Evolutionary conservation across 768 basidiomycete species (phyloP).

Genomic region (Russula dissimulans): DNA sequence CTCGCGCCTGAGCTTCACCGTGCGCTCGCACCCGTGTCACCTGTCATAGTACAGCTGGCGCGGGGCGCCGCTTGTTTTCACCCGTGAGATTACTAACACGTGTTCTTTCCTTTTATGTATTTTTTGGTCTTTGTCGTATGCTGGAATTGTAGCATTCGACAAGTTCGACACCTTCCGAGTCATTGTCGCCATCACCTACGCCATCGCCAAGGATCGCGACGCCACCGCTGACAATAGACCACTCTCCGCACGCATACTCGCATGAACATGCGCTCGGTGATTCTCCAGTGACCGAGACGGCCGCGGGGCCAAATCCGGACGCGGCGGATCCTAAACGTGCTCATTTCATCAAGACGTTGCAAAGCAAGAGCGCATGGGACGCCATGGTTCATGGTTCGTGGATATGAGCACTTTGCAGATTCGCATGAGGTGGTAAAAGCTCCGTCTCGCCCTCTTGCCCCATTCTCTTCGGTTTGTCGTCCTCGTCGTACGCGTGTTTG

Average conservation of each 20-base stretch:
- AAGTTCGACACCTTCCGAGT: constrained; percentile 7
- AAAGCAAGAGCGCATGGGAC: constrained; percentile 57
- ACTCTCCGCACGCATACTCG: constrained; percentile 5
- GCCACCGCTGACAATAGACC: constrained; percentile 3
- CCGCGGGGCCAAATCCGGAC: neutral
- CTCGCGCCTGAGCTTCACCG: constrained; percentile 31
- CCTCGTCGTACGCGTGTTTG: neutral
- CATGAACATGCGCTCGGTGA: neutral
- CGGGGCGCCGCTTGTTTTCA: constrained; percentile 9
- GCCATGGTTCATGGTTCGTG: constrained; percentile 60
- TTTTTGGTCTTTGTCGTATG: neutral
- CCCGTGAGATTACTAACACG: constrained; percentile 2
- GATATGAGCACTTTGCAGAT: constrained; percentile 25
- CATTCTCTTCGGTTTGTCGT: neutral
- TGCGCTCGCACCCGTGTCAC: constrained; percentile 22
- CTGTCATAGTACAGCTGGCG: constrained; percentile 7
- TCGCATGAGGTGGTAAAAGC: neutral
- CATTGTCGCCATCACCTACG: constrained; percentile 7
- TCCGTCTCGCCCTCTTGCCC: neutral
- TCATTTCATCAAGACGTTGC: constrained; percentile 48
- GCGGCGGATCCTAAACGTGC: constrained; percentile 31
- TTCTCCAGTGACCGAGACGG: neutral
- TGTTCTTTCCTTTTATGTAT: constrained; percentile 3
- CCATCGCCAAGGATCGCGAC: constrained; percentile 13
- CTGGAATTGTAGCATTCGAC: neutral